Evolutionary conservation across 257 asterid genomes (phyloP).

Genomic region (Nicotiana tabacum): DNA sequence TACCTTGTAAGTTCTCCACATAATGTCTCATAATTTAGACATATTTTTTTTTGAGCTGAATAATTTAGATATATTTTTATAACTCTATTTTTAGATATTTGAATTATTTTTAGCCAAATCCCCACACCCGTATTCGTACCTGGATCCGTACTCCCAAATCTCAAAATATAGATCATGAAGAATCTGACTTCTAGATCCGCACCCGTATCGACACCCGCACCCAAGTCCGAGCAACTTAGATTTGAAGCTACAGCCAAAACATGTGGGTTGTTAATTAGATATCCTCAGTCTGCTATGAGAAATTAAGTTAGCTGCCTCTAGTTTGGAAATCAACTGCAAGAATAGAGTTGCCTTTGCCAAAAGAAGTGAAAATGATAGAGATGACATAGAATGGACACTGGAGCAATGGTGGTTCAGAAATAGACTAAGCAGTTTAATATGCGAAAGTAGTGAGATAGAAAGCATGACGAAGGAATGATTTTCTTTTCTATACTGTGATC

Average conservation of each 20-base stretch:
- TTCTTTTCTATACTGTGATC: background rate
- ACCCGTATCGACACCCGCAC: too few species aligned
- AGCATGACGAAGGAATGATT: background rate
- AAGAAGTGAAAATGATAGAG: background rate
- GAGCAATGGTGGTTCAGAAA: background rate
- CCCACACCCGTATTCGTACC: too few species aligned
- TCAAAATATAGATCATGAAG: too few species aligned
- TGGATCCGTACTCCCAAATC: too few species aligned
- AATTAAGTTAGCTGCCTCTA: background rate
- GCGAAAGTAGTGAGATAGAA: background rate
- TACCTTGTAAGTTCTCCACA: too few species aligned
- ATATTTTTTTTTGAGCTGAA: too few species aligned
- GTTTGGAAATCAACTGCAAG: background rate
- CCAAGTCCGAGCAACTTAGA: too few species aligned
- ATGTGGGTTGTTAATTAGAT: background rate
- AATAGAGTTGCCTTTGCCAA: background rate
- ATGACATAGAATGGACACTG: background rate
- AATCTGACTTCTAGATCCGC: too few species aligned
- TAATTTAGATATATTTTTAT: too few species aligned
- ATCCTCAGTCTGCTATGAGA: background rate
- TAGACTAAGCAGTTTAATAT: background rate
- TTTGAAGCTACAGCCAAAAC: background rate
- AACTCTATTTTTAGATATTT: too few species aligned
- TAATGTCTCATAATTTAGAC: too few species aligned
- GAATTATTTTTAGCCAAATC: too few species aligned